phyloP scores from a whole-genome alignment of 208 protist genomes.

The Wallacemonas collosoma region DNA sequence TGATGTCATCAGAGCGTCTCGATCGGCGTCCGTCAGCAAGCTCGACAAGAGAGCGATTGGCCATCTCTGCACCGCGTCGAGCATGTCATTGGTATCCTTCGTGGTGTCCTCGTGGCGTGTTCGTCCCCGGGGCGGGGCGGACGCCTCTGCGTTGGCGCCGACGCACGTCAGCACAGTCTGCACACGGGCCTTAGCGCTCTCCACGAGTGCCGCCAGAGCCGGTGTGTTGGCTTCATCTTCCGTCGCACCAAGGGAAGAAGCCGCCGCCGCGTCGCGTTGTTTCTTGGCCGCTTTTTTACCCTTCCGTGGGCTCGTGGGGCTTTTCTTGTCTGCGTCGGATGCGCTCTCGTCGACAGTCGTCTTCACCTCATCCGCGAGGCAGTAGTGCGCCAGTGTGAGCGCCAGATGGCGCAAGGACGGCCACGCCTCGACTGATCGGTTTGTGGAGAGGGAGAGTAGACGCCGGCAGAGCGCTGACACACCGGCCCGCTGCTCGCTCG shows the following conservation, averaged over 20 bases:
- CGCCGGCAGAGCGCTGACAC: slow-evolving; percentile 7
- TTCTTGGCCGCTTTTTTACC: not conserved
- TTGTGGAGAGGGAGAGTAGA: slow-evolving; percentile 8
- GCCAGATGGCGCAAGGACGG: slow-evolving; percentile 11
- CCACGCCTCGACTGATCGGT: slow-evolving; percentile 1
- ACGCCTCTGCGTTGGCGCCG: not conserved
- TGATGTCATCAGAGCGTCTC: slow-evolving; percentile 26
- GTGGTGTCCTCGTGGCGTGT: slow-evolving; percentile 20
- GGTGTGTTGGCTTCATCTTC: not conserved
- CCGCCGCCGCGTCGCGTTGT: not conserved
- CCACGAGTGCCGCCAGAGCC: not conserved
- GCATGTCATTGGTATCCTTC: not conserved
- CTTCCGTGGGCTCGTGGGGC: not conserved
- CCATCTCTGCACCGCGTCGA: slow-evolving; percentile 25
- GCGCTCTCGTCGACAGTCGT: no score
- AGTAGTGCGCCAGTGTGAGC: slow-evolving; percentile 2
- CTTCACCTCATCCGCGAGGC: no score
- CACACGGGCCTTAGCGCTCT: slow-evolving; percentile 21
- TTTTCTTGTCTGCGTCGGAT: not conserved
- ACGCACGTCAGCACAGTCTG: slow-evolving; percentile 23
- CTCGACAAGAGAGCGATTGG: slow-evolving; percentile 33
- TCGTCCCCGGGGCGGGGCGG: slow-evolving; percentile 20
- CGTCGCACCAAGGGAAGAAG: no score
- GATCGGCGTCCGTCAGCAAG: slow-evolving; percentile 37
- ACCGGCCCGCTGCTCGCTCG: not conserved